Base-by-base conservation (phyloP, 1,284 basidiomycete species). In the Coriolopsis trogii region DNA sequence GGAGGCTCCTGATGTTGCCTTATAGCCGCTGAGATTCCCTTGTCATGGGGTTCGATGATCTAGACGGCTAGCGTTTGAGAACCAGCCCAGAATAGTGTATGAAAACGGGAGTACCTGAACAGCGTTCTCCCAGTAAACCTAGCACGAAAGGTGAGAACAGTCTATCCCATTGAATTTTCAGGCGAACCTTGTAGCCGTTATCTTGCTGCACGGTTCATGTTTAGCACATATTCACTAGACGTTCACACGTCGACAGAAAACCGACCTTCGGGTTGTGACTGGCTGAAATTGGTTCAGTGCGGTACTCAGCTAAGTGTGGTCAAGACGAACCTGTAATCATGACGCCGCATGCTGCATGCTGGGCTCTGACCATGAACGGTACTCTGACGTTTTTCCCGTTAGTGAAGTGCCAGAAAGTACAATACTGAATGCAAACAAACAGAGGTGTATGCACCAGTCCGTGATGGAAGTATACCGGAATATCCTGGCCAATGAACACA, bases 121-220 rank as follows among this genome's bases (percentile, higher is more conserved):
- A 0, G 81, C 89, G 63, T 91, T 92, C 65, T 90, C 87, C 89
- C 89, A 91, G 59, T 92, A 92, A 10, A 91, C 89, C 87, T 88
- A n/a, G n/a, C n/a, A n/a, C n/a, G n/a, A n/a, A n/a, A n/a, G n/a
- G n/a, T n/a, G n/a, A n/a, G n/a, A n/a, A n/a, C n/a, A n/a, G 10
- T 8, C n/a, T 13, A 15, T 15, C 7, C 16, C 18, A 36, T 16
- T 7, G 13, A 26, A 30, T 13, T 36, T 9, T 23, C 20, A 12
- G 54, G 15, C 64, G 49, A 52, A 84, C 88, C 72, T 94, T 93
- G 71, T 89, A 93, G 3, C 92, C 91, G 65, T 94, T 94, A 62
- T 94, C 92, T 65, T 88, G 70, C 88, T 89, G 46, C 2, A 6
- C 23, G 31, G 13, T 28, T 34, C 33, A 38, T 2, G 29, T 13